A percentile compares a stretch with the other conserved stretches of the same genome.
phyloP scores from a whole-genome alignment of 805 yeast genomes.

The Saccharomycopsis oosterbeekiorum region DNA sequence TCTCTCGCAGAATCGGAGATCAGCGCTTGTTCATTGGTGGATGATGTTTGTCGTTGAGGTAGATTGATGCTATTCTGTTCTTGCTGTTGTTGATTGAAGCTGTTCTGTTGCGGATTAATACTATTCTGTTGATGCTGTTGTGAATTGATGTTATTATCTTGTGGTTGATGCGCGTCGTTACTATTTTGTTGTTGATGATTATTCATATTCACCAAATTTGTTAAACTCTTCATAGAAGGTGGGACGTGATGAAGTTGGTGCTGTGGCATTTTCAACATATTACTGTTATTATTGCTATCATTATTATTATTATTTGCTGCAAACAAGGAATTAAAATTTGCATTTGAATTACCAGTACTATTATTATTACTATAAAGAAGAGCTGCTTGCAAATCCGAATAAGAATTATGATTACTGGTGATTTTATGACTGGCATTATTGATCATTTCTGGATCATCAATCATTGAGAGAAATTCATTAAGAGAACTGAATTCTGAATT shows the following conservation, averaged over 20 bases:
- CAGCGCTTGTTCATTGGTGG: not conserved
- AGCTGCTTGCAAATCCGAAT: constrained; percentile 5
- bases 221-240: not conserved
- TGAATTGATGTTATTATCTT: not conserved
- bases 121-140: not conserved
- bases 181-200: constrained; percentile 3
- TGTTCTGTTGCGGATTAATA: not conserved
- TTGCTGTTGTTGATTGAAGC: not conserved
- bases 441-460: constrained; percentile 73
- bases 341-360: constrained; percentile 18
- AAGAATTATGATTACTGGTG: constrained; percentile 4
- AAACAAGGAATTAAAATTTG: constrained; percentile 5
- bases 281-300: not conserved
- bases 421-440: constrained; percentile 26
- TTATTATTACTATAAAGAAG: constrained; percentile 21
- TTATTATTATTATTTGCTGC: constrained; percentile 5
- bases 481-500: constrained; percentile 87
- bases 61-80: not conserved
- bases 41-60: not conserved
- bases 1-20: constrained; percentile 70
- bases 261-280: not conserved
- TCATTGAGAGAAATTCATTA: constrained; percentile 80
- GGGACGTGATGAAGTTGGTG: not conserved
- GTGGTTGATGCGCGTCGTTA: constrained; percentile 1
- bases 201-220: not conserved